Evolutionary conservation across 2,329 filamentous ascomycete genomes (phyloP).

Genomic region (Apiospora marii): DNA sequence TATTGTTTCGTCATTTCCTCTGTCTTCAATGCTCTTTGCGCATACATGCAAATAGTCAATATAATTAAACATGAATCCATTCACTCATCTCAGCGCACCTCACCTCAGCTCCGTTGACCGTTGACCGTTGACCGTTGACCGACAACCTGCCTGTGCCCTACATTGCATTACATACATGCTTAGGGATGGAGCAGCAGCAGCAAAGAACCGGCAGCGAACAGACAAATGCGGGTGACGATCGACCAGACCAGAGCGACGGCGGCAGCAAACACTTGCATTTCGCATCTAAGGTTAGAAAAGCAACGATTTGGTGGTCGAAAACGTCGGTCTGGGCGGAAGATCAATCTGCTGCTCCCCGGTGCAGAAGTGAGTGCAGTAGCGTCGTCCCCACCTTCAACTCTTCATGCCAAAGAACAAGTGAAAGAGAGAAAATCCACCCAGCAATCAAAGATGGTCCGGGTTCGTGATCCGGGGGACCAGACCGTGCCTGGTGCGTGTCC

Average conservation of each 20-base stretch:
- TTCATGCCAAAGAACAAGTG: too few species aligned
- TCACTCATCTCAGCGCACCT: background rate
- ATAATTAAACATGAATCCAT: background rate
- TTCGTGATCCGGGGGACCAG: background rate
- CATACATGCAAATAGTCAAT: too few species aligned
- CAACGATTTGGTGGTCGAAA: background rate
- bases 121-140: background rate
- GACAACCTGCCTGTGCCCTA: too few species aligned
- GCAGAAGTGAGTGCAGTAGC: background rate
- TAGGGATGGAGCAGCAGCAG: background rate
- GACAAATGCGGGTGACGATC: constrained; percentile 19
- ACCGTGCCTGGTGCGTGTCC: background rate
- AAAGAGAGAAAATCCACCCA: background rate
- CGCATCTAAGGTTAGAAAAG: constrained; percentile 17
- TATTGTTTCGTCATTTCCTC: background rate
- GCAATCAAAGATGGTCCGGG: constrained; percentile 1
- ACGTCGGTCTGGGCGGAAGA: constrained; percentile 19
- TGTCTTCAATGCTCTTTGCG: background rate
- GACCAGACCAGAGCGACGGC: too few species aligned
- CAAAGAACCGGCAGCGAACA: background rate
- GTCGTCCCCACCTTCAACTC: background rate
- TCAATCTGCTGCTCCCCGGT: constrained; percentile 13
- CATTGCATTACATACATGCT: background rate
- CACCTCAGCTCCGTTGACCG: too few species aligned
- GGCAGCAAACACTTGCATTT: constrained; percentile 8